Evolutionary conservation across 805 yeast species (phyloP), one percentile per base, ranked within the genome.

Genomic region (Suhomyces sp.): DNA sequence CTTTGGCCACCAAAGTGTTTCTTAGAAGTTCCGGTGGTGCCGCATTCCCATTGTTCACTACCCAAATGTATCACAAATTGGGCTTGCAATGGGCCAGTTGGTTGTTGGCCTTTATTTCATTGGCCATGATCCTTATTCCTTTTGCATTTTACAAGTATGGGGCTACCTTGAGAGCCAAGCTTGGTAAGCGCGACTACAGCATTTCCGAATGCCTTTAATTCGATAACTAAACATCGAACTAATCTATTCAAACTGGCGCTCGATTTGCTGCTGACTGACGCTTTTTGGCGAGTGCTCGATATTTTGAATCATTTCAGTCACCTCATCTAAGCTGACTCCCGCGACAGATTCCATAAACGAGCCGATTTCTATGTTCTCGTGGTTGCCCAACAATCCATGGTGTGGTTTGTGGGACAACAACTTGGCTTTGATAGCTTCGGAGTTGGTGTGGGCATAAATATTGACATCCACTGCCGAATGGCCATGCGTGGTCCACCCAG

Each of bases 401-500:
- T 72, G 64, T 1, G 60, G 52, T 20, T 54, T 51, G 15, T 60
- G 56, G 6, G 61, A 54, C 7, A 80, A 58, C 51, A 74, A 67
- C 57, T 75, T 60, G 2, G 56, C 44, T 62, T 69, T 69, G 27
- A 83, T 75, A 6, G 69, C 60, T 46, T 75, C 72, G 22, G 78
- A 81, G 60, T 86, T 86, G 29, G 91, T 79, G 65, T 85, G 80
- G 0, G 87, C 97, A 65, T 92, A 92, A 46, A 93, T 87, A 63
- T 93, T 92, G 35, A 92, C 97, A 68, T 92, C 98, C 13, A 92
- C 97, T 0, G 97, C 97, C 19, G 96, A 85, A 68, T 92, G 98
- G 27, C 97, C 98, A 62, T 90, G 96, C 0, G 97, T 92, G 8
- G 96, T 79, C 97, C 97, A 92, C n/a, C 97, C 97, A 15, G 90